Evolutionary conservation across 2,329 filamentous ascomycete genomes (phyloP), one percentile per base, ranked within the genome.

Genomic region (Botrytis cinerea): DNA sequence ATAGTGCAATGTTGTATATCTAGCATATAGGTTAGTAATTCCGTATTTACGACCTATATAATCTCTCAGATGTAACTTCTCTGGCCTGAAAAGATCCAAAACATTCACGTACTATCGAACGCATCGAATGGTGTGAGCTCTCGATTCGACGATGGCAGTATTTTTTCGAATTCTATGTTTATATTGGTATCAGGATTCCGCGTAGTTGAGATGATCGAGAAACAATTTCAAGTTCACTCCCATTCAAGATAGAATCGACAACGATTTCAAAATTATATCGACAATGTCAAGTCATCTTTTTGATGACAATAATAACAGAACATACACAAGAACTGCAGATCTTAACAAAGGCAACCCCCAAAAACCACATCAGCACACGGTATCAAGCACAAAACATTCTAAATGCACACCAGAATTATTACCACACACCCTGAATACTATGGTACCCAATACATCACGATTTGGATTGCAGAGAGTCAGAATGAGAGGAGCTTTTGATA

Each of bases 141-240:
- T 48, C 22, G 22, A 48, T 10, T 48, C 25, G 1, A 10, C 25
- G 46, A 1, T 2, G 0, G 16, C 10, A 22, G 22, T 45, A 45
- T 48, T 9, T 48, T 48, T 8, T 48, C 7, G 7, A 20, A 46
- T 22, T 6, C 7, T 20, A 9, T 25, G 7, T 48, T 22, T 48
- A 18, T 22, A n/a, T n/a, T 14, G 9, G 25, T 51, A n/a, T n/a
- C 1, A 0, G 4, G 12, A 25, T n/a, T n/a, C 1, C 1, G 4
- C 10, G 12, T n/a, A 12, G 46, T 54, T 54, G 5, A n/a, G 2
- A 16, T n/a, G 25, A 16, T 16, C 4, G 0, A 16, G 25, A 54
- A 54, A 16, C 0, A 12, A n/a, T 3, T 5, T 7, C 12, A 16
- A 54, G 8, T 25, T 5, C 22, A 25, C 25, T 48, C 9, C 46